phyloP scores from a whole-genome alignment of 2,329 filamentous ascomycete species.

The Talaromyces sp. region DNA sequence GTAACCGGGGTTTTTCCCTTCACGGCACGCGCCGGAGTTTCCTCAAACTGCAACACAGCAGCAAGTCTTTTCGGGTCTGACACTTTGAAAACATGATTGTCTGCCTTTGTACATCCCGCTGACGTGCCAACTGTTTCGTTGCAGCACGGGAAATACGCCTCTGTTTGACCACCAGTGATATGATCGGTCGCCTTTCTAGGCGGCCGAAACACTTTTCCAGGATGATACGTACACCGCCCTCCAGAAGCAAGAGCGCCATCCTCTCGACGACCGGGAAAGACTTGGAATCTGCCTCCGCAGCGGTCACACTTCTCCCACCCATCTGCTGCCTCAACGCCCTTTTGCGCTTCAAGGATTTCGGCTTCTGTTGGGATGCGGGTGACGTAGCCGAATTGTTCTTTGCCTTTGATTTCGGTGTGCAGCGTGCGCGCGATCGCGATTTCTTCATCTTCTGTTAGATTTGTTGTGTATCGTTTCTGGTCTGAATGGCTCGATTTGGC shows the following conservation, averaged over 20 bases:
- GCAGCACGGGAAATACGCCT: constrained; percentile 74
- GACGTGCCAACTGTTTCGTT: constrained; percentile 68
- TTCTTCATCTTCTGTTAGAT: constrained; percentile 66
- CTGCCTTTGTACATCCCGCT: constrained; percentile 66
- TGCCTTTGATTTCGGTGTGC: constrained; percentile 58
- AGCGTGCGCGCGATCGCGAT: constrained; percentile 61
- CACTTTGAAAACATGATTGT: constrained; percentile 84
- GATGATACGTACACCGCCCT: constrained; percentile 77
- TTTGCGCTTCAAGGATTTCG: constrained; percentile 64
- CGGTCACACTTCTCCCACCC: constrained; percentile 89
- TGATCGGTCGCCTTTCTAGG: constrained; percentile 52
- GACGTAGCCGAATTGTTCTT: constrained; percentile 74
- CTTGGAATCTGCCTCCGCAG: constrained; percentile 80
- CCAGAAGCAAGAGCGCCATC: constrained; percentile 73
- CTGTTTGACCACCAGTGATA: constrained; percentile 51
- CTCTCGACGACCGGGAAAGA: constrained; percentile 79
- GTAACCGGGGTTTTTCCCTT: constrained; percentile 54
- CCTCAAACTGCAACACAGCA: constrained; percentile 70
- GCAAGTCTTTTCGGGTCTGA: constrained; percentile 73
- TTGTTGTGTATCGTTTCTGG: constrained; percentile 63
- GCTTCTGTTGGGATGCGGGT: constrained; percentile 60
- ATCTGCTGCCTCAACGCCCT: constrained; percentile 62
- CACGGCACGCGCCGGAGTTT: constrained; percentile 57
- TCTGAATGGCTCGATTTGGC: constrained; percentile 23
- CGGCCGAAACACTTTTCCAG: constrained; percentile 64